phyloP scores from a whole-genome alignment of 1,284 basidiomycete genomes.

The Hemileia vastatrix region DNA sequence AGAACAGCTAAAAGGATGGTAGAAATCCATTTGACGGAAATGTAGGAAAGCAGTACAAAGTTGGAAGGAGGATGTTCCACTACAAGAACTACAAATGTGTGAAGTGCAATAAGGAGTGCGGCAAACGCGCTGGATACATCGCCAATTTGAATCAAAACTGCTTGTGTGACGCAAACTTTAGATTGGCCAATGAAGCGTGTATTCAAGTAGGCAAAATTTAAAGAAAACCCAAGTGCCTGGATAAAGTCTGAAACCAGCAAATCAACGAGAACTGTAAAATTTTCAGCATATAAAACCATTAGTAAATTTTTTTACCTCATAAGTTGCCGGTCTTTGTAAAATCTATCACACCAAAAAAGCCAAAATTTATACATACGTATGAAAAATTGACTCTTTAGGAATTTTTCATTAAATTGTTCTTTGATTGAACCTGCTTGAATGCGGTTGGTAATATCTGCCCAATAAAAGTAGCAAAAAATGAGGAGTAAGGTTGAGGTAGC shows the following conservation, averaged over 20 bases:
- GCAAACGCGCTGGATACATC: constrained; percentile 19
- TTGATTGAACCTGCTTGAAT: constrained; percentile 7
- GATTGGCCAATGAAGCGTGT: constrained; percentile 2
- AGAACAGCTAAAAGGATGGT: constrained; percentile 8
- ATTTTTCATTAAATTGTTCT: constrained; percentile 18
- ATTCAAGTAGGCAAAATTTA: constrained; percentile 15
- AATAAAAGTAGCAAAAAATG: constrained; percentile 10
- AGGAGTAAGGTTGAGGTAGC: constrained; percentile 9
- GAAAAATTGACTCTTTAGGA: constrained; percentile 20
- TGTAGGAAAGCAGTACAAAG: constrained; percentile 1
- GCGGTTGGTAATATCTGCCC: constrained; percentile 2
- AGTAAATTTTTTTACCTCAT: not conserved
- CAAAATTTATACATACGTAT: constrained; percentile 4
- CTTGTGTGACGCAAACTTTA: constrained; percentile 10
- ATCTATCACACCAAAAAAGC: not conserved
- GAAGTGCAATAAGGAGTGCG: constrained; percentile 11
- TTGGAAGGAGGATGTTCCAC: constrained; percentile 10
- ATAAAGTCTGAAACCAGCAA: constrained; percentile 13
- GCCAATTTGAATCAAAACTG: constrained; percentile 20
- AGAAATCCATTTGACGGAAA: constrained; percentile 13
- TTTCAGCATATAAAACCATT: not conserved
- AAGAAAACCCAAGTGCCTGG: constrained; percentile 14
- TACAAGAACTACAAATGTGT: constrained; percentile 21
- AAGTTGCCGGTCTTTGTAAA: not conserved
- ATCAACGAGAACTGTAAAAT: constrained; percentile 12